These are phyloP conservation scores for Exobasidium rhododendri DNA, from an alignment of 1,284 basidiomycete species.

Conservation along the genomic window DNA sequence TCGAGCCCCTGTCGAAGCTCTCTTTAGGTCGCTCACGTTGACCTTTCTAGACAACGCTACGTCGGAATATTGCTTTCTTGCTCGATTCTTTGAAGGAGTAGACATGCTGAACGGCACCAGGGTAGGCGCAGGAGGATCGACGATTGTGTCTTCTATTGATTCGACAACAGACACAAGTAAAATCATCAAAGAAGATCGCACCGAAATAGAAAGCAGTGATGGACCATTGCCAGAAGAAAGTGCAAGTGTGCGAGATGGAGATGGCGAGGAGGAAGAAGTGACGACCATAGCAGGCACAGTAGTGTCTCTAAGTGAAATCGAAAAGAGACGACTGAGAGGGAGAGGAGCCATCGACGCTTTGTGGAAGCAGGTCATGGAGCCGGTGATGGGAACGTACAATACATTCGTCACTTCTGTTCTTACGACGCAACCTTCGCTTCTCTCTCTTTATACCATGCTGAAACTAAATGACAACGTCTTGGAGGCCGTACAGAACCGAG, in stretches of 20 bases:
- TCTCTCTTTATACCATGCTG: conserved; percentile 32
- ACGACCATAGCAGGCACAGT: conserved; percentile 17
- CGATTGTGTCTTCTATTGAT: not conserved
- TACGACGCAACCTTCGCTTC: conserved; percentile 19
- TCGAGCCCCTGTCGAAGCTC: conserved; percentile 38
- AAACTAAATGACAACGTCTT: conserved; percentile 31
- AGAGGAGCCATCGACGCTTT: conserved; percentile 37
- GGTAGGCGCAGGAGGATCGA: not conserved
- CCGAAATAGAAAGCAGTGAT: conserved; percentile 16
- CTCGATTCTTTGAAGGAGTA: conserved; percentile 43
- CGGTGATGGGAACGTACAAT: conserved; percentile 29
- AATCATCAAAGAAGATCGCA: not conserved
- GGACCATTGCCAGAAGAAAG: conserved; percentile 22
- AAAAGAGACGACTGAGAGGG: conserved; percentile 23
- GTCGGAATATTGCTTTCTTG: conserved; percentile 49
- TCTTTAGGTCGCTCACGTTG: conserved; percentile 44
- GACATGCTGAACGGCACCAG: not conserved
- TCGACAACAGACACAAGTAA: not conserved
- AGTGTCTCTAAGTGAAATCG: conserved; percentile 25
- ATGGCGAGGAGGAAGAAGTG: conserved; percentile 16
- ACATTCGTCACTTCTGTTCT: conserved; percentile 30
- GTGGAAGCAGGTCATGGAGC: conserved; percentile 51
- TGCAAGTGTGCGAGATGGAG: conserved; percentile 16
- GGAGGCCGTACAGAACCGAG: conserved; percentile 18
- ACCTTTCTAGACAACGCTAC: conserved; percentile 50